Base-by-base conservation (phyloP, 768 basidiomycete species). In the Kockovaella imperatae region DNA sequence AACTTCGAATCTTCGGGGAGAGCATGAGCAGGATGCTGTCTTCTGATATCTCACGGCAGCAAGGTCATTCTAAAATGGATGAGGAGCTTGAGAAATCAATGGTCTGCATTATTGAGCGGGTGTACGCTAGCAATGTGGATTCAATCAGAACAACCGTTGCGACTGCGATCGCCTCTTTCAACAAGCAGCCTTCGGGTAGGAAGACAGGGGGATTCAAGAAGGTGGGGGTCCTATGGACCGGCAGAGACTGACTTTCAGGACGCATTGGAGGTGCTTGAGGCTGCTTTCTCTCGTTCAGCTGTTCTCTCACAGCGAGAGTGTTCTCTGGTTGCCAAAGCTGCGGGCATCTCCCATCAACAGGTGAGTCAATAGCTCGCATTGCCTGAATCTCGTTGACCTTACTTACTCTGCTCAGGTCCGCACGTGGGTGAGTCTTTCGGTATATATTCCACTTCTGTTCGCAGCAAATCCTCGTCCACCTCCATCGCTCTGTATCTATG, bases 351-450 rank as follows among this genome's bases (percentile, higher is more conserved):
- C 5, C 55, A 53, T 40, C 39, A 48, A 31, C 63, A 65, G 45
- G 63, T 65, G 40, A 48, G 63, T 54, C 15, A 25, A 42, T 28
- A 21, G 35, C 39, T 5, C 26, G 8, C 35, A 13, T 4, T 26
- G 6, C 35, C 34, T 21, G 15, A 40, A 21, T 21, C 32, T 41
- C 20, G n/a, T 20, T 36, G 34, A 26, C 21, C 24, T 39, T 47
- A 34, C 46, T 35, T n/a, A 23, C 24, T 25, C 7, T 26, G 39
- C 32, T 15, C 32, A 66, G 64, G 57, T 60, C 28, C 57, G 64
- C 13, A 62, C 60, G 41, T 66, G 64, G 64, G 64, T 66, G 53
- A 36, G 60, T 43, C 28, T 3, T 54, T 25, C n/a, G n/a, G n/a
- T n/a, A n/a, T n/a, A n/a, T 21, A 23, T 41, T 29, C 39, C 30